These are phyloP conservation scores for Sextonia rubra DNA, from an alignment of 164 flowering plant species.

Conservation along the genomic window DNA sequence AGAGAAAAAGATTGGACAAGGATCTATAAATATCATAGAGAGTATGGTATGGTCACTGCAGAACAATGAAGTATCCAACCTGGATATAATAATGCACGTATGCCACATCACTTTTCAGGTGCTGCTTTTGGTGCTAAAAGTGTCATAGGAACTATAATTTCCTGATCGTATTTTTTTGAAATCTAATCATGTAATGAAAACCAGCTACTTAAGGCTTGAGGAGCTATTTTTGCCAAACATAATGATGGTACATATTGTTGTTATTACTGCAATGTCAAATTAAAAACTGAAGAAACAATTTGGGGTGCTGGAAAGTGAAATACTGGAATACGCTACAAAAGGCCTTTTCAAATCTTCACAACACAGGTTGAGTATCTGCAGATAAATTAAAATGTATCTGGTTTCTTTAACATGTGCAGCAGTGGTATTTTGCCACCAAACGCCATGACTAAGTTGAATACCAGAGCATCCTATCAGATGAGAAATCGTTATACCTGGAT, in stretches of 20 bases:
- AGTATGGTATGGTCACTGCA: neutral
- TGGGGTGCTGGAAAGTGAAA: too few species aligned
- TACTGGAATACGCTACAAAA: neutral
- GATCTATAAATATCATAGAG: too few species aligned
- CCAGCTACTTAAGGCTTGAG: too few species aligned
- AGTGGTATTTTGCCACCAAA: neutral
- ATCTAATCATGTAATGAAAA: too few species aligned
- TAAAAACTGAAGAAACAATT: too few species aligned
- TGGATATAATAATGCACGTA: neutral
- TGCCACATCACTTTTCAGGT: neutral
- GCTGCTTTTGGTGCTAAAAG: neutral
- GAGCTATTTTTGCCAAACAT: too few species aligned
- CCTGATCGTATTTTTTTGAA: neutral
- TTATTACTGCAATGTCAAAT: too few species aligned
- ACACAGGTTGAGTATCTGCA: neutral
- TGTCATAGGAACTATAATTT: neutral
- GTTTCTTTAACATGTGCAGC: neutral
- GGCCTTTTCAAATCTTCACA: neutral
- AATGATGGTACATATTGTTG: too few species aligned
- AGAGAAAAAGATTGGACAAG: too few species aligned
- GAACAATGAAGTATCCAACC: neutral
- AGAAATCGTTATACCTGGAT: conserved; percentile 52
- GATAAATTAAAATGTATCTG: too few species aligned
- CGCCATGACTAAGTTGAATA: neutral
- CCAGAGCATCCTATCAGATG: neutral